phyloP scores from a whole-genome alignment of 176 grass and related monocot species.

The Carex scoparia region DNA sequence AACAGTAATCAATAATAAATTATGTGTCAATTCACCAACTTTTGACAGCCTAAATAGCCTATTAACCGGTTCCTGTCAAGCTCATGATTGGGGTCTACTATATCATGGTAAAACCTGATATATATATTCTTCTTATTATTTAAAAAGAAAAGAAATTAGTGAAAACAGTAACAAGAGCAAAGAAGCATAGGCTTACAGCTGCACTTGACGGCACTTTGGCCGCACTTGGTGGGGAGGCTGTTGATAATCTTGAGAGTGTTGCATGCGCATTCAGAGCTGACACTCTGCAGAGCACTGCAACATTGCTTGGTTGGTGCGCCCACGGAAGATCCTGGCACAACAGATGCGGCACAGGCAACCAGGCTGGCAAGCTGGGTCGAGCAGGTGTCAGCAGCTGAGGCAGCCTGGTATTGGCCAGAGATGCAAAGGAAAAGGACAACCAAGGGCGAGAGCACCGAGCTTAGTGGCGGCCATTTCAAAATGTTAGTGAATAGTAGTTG shows the following conservation, averaged over 20 bases:
- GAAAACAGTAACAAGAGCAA: neutral
- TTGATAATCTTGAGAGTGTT: slow-evolving; percentile 69
- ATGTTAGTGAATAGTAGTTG: neutral
- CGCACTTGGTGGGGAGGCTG: slow-evolving; percentile 63
- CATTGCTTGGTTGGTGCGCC: slow-evolving; percentile 53
- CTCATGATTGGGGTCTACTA: neutral
- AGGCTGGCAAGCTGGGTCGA: slow-evolving; percentile 48
- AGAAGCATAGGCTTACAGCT: slow-evolving; percentile 28
- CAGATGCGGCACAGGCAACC: slow-evolving; percentile 55
- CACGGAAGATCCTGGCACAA: slow-evolving; percentile 45
- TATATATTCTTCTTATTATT: neutral
- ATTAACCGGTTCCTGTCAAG: neutral
- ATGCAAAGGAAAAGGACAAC: slow-evolving; percentile 17
- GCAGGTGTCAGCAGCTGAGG: slow-evolving; percentile 32
- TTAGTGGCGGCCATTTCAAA: slow-evolving; percentile 15
- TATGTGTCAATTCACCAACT: neutral
- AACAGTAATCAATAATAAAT: neutral
- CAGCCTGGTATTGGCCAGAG: neutral
- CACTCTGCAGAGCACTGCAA: slow-evolving; percentile 52
- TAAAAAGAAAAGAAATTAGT: neutral
- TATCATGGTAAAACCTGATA: neutral
- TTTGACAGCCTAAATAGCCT: neutral
- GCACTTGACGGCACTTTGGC: slow-evolving; percentile 35
- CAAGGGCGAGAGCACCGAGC: neutral
- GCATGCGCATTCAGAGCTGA: slow-evolving; percentile 60